A percentile compares a stretch with the other conserved stretches of the same genome.
These are phyloP conservation scores for Lactarius trivialis DNA, from an alignment of 768 basidiomycete species.

Conservation along the genomic window DNA sequence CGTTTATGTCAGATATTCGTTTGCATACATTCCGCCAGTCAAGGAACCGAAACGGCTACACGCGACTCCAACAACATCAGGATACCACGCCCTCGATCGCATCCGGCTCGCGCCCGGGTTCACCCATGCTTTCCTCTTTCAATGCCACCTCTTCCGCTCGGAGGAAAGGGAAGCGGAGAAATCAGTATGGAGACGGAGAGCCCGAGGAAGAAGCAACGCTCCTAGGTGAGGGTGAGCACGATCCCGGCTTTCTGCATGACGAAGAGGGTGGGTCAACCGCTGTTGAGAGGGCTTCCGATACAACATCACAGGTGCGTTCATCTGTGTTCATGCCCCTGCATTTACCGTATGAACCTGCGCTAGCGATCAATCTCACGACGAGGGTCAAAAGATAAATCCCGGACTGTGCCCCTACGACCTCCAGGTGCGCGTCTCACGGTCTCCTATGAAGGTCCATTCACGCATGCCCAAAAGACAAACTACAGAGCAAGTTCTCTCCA, in stretches of 20 bases:
- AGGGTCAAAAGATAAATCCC: conserved; percentile 58
- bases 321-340: background rate
- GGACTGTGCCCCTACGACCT: conserved; percentile 72
- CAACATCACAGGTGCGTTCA: conserved; percentile 26
- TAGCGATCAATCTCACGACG: conserved; percentile 27
- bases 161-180: conserved; percentile 17
- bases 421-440: conserved; percentile 39
- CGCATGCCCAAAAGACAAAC: conserved; percentile 45
- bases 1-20: conserved; percentile 23
- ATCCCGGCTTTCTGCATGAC: conserved; percentile 35
- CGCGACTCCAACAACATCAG: conserved; percentile 4
- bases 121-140: conserved; percentile 14
- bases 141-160: conserved; percentile 9
- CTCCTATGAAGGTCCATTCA: background rate
- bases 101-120: conserved; percentile 7
- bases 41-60: conserved; percentile 14
- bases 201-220: conserved; percentile 19
- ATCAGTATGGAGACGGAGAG: conserved; percentile 15
- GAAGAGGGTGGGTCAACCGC: conserved; percentile 30
- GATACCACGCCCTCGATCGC: background rate
- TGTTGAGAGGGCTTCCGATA: conserved; percentile 10
- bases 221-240: conserved; percentile 26
- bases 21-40: conserved; percentile 13
- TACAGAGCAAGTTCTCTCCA: conserved; percentile 66
- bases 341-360: conserved; percentile 23